Evolutionary conservation across 352 stramenopile genomes (phyloP).

Genomic region (Pythium phragmiticola): DNA sequence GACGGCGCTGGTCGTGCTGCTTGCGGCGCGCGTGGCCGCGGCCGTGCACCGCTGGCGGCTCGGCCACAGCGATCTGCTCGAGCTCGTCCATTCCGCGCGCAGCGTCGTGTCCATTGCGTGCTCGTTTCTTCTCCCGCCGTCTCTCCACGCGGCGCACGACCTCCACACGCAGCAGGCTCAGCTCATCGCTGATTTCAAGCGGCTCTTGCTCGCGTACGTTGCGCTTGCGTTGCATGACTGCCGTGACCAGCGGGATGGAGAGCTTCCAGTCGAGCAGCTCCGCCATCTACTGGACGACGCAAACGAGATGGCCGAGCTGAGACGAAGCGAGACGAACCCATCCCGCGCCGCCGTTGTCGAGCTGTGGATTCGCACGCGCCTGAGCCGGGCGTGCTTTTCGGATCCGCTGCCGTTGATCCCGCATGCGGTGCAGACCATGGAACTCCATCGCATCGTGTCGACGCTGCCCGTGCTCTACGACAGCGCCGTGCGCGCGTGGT

Average conservation of each 20-base stretch:
- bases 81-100: constrained; percentile 40
- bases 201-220: constrained; percentile 55
- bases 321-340: constrained; percentile 42
- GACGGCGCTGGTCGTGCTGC: constrained; percentile 38
- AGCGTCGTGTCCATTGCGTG: constrained; percentile 34
- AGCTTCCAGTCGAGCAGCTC: constrained; percentile 23
- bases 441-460: constrained; percentile 50
- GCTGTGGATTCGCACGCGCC: constrained; percentile 50
- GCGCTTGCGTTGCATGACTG: constrained; percentile 63
- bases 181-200: constrained; percentile 58
- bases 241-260: constrained; percentile 14
- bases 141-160: constrained; percentile 14
- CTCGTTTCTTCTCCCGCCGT: background rate
- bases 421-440: constrained; percentile 36
- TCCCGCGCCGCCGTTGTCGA: constrained; percentile 52
- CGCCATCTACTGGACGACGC: constrained; percentile 38
- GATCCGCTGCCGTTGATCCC: constrained; percentile 32
- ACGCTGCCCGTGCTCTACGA: constrained; percentile 51
- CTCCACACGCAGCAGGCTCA: constrained; percentile 34
- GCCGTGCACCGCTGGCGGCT: constrained; percentile 47
- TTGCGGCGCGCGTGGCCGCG: constrained; percentile 41
- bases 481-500: constrained; percentile 48
- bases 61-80: constrained; percentile 39
- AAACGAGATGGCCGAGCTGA: constrained; percentile 42
- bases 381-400: constrained; percentile 33